Evolutionary conservation across 176 grass and related monocot genomes (phyloP).

Genomic region (Aegilops umbellulata): DNA sequence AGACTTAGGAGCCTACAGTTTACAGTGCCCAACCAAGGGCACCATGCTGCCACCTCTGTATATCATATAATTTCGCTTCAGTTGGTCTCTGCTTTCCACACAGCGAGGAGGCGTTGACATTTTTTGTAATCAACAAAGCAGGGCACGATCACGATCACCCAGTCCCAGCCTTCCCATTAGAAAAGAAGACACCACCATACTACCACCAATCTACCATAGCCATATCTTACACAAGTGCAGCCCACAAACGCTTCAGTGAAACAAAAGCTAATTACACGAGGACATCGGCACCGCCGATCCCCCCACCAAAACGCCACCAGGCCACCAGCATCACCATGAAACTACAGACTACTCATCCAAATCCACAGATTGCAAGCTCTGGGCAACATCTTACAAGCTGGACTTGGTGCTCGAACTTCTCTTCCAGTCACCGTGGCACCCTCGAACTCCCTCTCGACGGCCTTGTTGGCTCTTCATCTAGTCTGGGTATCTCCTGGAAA

Average conservation of each 20-base stretch:
- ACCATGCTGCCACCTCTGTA: background rate
- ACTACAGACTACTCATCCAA: background rate
- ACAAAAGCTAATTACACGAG: conserved; percentile 25
- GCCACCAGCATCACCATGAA: background rate
- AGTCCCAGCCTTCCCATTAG: background rate
- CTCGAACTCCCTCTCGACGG: conserved; percentile 33
- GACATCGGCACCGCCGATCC: background rate
- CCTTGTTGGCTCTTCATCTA: conserved; percentile 28
- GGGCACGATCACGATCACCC: conserved; percentile 9
- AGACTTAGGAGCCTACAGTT: background rate
- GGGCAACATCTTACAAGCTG: background rate
- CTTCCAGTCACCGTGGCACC: background rate
- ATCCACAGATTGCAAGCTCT: background rate
- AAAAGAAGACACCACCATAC: conserved; percentile 1
- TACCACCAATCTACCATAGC: background rate
- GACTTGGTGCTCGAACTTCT: background rate
- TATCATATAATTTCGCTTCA: conserved; percentile 5
- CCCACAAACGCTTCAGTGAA: conserved; percentile 15
- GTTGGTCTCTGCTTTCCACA: background rate
- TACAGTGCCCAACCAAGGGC: background rate
- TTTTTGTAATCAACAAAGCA: background rate
- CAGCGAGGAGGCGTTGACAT: background rate
- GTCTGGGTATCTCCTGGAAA: conserved; percentile 52
- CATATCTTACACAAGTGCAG: background rate
- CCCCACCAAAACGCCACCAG: conserved; percentile 10